Evolutionary conservation across 441 rosid genomes (phyloP).

Genomic region (Erodium texanum): DNA sequence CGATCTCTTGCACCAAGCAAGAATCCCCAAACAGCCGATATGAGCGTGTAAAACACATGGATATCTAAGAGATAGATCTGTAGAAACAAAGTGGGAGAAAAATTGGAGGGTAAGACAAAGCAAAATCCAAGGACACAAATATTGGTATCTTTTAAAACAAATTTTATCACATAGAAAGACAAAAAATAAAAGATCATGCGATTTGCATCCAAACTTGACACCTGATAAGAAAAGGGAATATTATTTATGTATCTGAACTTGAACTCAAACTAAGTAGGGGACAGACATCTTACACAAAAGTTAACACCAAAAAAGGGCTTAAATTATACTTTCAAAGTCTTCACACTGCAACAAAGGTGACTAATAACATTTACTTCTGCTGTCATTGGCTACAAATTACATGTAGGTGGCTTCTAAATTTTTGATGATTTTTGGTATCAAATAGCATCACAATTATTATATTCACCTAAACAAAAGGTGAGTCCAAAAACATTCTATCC

Average conservation of each 20-base stretch:
- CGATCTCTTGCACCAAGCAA: constrained; percentile 97
- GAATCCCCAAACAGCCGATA: constrained; percentile 88
- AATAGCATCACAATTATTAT: too few relatives aligned
- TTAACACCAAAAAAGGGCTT: neutral
- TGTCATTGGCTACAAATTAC: too few relatives aligned
- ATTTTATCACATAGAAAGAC: neutral
- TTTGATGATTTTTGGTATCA: too few relatives aligned
- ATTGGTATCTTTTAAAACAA: neutral
- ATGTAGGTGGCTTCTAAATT: too few relatives aligned
- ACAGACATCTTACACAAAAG: neutral
- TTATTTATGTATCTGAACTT: neutral
- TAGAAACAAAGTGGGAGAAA: constrained; percentile 11
- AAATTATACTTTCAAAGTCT: neutral
- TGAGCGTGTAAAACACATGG: constrained; percentile 71
- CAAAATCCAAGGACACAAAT: neutral
- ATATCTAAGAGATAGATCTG: constrained; percentile 94
- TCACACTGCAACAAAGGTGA: too few relatives aligned
- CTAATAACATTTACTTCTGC: too few relatives aligned
- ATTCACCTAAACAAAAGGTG: too few relatives aligned
- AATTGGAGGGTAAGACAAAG: constrained; percentile 2
- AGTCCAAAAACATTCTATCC: too few relatives aligned
- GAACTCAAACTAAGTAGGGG: neutral
- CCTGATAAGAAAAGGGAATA: too few relatives aligned
- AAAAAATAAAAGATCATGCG: too few relatives aligned
- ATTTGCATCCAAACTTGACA: too few relatives aligned